Evolutionary conservation across 345 rosid genomes (phyloP).

Genomic region (Gossypium rotundifolium): DNA sequence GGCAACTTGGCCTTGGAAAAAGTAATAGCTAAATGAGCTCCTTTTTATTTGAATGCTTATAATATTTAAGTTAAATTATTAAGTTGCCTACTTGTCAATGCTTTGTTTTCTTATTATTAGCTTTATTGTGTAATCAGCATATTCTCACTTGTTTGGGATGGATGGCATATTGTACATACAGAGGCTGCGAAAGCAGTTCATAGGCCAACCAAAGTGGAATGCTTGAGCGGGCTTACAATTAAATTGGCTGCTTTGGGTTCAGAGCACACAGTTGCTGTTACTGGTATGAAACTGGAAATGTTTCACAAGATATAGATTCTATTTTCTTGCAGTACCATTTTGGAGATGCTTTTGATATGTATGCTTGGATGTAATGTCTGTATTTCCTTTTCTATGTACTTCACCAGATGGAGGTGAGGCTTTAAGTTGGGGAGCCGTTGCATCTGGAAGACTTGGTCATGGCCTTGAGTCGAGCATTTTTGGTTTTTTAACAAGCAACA

Average conservation of each 20-base stretch:
- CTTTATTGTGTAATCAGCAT: background rate
- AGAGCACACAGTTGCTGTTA: conserved; percentile 86
- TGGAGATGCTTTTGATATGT: background rate
- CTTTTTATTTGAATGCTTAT: conserved; percentile 9
- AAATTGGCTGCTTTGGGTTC: conserved; percentile 74
- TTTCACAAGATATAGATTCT: conserved; percentile 10
- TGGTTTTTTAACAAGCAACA: conserved; percentile 58
- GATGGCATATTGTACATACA: conserved; percentile 25
- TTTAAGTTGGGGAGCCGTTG: conserved; percentile 91
- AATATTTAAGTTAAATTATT: background rate
- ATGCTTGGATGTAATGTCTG: conserved; percentile 1
- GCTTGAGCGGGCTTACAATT: conserved; percentile 57
- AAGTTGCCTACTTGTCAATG: background rate
- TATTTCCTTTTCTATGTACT: conserved; percentile 13
- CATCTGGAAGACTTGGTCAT: conserved; percentile 87
- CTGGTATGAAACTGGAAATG: conserved; percentile 45
- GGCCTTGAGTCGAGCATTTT: conserved; percentile 63
- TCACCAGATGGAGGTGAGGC: conserved; percentile 65
- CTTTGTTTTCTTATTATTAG: background rate
- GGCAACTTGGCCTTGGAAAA: conserved; percentile 96
- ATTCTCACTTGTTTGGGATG: conserved; percentile 10
- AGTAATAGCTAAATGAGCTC: conserved; percentile 32
- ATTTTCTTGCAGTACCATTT: conserved; percentile 2
- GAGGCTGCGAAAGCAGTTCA: conserved; percentile 53
- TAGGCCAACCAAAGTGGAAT: conserved; percentile 66